These are phyloP conservation scores for Paraurostyla sp. DNA, from an alignment of 73 alveolate species.

Conservation along the genomic window DNA sequence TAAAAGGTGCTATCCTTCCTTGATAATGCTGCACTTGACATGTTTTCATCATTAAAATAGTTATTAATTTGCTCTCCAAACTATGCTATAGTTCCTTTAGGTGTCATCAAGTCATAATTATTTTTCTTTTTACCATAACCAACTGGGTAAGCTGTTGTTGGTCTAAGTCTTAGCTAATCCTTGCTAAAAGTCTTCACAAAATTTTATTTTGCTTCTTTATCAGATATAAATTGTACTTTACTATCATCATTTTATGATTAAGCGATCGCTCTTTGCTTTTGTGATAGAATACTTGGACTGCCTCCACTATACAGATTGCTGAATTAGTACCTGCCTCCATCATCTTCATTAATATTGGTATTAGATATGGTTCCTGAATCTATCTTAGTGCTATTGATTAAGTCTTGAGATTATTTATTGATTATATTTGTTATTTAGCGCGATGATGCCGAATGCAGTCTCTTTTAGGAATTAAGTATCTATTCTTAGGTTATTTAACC, in stretches of 20 bases:
- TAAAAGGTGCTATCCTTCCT: too few relatives aligned
- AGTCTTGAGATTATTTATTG: constrained; percentile 30
- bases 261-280: not conserved
- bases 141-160: constrained; percentile 19
- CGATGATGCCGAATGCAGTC: constrained; percentile 33
- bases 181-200: constrained; percentile 24
- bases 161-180: constrained; percentile 13
- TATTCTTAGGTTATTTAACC: constrained; percentile 1
- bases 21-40: too few relatives aligned
- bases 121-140: not conserved
- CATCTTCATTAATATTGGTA: not conserved
- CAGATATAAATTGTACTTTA: not conserved
- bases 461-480: not conserved
- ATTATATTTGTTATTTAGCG: not conserved
- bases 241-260: constrained; percentile 38
- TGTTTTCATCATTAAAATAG: too few relatives aligned
- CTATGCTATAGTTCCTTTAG: not conserved
- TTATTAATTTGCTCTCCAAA: too few relatives aligned
- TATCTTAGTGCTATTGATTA: constrained; percentile 17
- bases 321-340: not conserved
- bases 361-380: constrained; percentile 12
- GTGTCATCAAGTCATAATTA: not conserved
- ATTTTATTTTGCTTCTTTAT: not conserved
- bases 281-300: constrained; percentile 1
- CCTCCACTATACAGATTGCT: constrained; percentile 12